A percentile compares a stretch with the other conserved stretches of the same genome.
phyloP scores from a whole-genome alignment of 495 filamentous ascomycete species.

The Neurospora hispaniola region DNA sequence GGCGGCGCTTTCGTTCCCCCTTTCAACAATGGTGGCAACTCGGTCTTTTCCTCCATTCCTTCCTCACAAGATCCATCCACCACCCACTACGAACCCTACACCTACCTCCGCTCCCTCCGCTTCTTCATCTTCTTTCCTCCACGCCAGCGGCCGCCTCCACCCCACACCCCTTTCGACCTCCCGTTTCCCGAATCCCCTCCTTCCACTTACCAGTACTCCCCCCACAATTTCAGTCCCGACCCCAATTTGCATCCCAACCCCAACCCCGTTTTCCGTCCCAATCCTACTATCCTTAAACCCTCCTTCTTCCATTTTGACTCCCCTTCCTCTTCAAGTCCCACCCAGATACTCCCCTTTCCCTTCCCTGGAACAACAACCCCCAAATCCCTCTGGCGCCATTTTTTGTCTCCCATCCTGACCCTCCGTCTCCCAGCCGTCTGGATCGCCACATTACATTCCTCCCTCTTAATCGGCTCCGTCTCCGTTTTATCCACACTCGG shows the following conservation, averaged over 20 bases:
- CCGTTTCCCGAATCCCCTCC: neutral
- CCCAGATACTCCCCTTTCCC: too few species aligned
- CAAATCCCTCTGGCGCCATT: neutral
- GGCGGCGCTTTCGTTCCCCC: neutral
- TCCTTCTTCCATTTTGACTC: neutral
- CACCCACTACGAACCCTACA: constrained; percentile 7
- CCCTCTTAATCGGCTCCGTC: constrained; percentile 14
- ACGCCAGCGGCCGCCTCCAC: neutral
- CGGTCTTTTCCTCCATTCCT: neutral
- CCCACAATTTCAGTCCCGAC: neutral
- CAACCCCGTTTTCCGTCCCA: too few species aligned
- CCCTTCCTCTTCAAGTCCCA: too few species aligned
- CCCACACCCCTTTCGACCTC: neutral
- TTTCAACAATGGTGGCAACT: neutral
- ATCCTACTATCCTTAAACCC: neutral
- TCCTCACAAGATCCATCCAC: neutral
- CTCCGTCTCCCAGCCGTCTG: constrained; percentile 16
- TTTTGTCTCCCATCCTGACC: constrained; percentile 16
- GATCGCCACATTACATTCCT: constrained; percentile 22
- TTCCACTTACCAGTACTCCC: neutral
- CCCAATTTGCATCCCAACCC: too few species aligned
- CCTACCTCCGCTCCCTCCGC: constrained; percentile 11
- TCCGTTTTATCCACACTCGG: constrained; percentile 21
- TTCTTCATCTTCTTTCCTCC: neutral
- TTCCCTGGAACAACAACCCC: too few species aligned